Evolutionary conservation across 2,329 filamentous ascomycete species (phyloP).

Genomic region (Exophiala mesophila): DNA sequence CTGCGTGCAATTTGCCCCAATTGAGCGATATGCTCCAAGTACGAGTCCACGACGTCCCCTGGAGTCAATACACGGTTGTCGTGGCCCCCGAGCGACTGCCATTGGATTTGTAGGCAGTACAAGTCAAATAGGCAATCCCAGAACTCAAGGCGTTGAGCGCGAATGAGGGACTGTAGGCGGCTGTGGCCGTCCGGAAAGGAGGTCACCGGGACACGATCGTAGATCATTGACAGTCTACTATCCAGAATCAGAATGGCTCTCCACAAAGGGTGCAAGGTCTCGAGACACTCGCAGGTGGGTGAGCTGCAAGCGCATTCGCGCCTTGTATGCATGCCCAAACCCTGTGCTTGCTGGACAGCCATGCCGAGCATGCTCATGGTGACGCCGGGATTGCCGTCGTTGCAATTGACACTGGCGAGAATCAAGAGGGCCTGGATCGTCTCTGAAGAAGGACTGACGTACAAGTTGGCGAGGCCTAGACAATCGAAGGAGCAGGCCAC

Average conservation of each 20-base stretch:
- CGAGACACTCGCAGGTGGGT: conserved; percentile 5
- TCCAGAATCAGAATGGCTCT: conserved; percentile 3
- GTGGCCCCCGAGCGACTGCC: conserved; percentile 1
- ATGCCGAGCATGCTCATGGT: conserved; percentile 7
- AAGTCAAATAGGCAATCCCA: conserved; percentile 1
- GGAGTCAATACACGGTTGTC: background rate
- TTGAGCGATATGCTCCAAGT: conserved; percentile 3
- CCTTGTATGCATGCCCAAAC: conserved; percentile 6
- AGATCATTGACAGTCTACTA: conserved; percentile 3
- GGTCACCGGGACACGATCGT: conserved; percentile 3
- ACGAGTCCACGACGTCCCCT: background rate
- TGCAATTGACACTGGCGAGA: conserved; percentile 7
- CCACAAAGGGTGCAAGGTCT: background rate
- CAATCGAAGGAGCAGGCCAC: conserved; percentile 7
- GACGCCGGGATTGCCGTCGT: conserved; percentile 7
- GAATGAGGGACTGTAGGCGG: background rate
- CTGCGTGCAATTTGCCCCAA: conserved; percentile 2
- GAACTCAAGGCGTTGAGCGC: background rate
- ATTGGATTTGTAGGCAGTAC: conserved; percentile 1
- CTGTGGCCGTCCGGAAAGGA: background rate
- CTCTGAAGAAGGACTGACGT: conserved; percentile 6
- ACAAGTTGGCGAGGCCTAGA: conserved; percentile 4
- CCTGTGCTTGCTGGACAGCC: conserved; percentile 7
- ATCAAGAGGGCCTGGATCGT: conserved; percentile 6
- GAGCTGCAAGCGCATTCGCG: conserved; percentile 4